A percentile compares a stretch with the other conserved stretches of the same genome.
Evolutionary conservation across 371 early-diverging fungal genomes (phyloP).

Genomic region (Thermomucor indicae-seudaticae): DNA sequence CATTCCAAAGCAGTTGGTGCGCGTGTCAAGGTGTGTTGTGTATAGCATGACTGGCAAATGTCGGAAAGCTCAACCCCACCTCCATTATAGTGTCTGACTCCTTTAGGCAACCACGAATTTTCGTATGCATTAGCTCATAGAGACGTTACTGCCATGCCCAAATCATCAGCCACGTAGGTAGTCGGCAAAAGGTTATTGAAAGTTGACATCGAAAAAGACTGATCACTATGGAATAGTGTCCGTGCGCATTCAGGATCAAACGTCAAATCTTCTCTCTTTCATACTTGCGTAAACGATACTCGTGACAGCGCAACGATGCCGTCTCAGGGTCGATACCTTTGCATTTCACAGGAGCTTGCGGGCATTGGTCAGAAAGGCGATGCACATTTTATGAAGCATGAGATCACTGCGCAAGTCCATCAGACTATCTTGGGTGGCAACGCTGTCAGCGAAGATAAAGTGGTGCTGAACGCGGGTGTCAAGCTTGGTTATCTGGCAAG

Average conservation of each 20-base stretch:
- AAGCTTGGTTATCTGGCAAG: slow-evolving; percentile 63
- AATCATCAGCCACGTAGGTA: slow-evolving; percentile 67
- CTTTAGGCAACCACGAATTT: slow-evolving; percentile 62
- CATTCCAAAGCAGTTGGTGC: slow-evolving; percentile 20
- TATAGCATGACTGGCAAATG: neutral
- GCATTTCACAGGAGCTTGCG: slow-evolving; percentile 39
- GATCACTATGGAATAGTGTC: slow-evolving; percentile 49
- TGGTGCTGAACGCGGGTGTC: slow-evolving; percentile 30
- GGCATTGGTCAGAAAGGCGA: slow-evolving; percentile 79
- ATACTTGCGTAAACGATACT: slow-evolving; percentile 63
- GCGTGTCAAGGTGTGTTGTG: slow-evolving; percentile 36
- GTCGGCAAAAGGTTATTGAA: neutral
- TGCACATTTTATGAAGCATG: slow-evolving; percentile 65
- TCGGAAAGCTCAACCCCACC: neutral
- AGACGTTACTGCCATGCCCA: slow-evolving; percentile 59
- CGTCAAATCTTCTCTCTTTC: slow-evolving; percentile 71
- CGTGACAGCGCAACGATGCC: slow-evolving; percentile 77
- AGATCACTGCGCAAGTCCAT: slow-evolving; percentile 54
- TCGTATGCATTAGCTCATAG: slow-evolving; percentile 68
- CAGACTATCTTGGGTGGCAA: slow-evolving; percentile 13
- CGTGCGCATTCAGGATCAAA: slow-evolving; percentile 81
- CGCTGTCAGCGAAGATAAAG: slow-evolving; percentile 1
- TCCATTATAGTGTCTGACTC: slow-evolving; percentile 29
- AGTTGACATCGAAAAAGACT: neutral
- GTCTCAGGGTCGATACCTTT: slow-evolving; percentile 63